Evolutionary conservation across 2,329 filamentous ascomycete species (phyloP).

Genomic region (Malbranchea cinnamomea): DNA sequence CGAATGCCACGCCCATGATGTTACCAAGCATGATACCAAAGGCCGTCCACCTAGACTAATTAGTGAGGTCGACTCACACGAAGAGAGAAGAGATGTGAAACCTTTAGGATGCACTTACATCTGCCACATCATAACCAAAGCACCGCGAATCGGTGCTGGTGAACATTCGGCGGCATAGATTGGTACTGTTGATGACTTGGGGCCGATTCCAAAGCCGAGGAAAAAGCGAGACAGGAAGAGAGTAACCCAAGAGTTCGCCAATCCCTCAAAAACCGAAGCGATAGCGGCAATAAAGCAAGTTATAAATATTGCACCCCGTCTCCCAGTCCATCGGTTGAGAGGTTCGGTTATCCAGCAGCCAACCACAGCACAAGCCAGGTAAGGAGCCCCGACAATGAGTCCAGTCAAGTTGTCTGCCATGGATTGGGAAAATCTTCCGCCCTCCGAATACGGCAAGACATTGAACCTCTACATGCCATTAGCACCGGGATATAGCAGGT

Average conservation of each 20-base stretch:
- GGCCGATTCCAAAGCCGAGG: slow-evolving; percentile 28
- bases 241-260: slow-evolving; percentile 29
- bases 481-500: background rate
- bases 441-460: slow-evolving; percentile 5
- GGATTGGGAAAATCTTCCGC: slow-evolving; percentile 12
- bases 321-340: slow-evolving; percentile 29
- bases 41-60: slow-evolving; percentile 20
- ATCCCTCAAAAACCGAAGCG: slow-evolving; percentile 29
- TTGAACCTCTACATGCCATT: slow-evolving; percentile 6
- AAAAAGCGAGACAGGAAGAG: slow-evolving; percentile 29
- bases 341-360: slow-evolving; percentile 36
- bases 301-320: slow-evolving; percentile 32
- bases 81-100: slow-evolving; percentile 7
- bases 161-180: slow-evolving; percentile 35
- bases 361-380: slow-evolving; percentile 29
- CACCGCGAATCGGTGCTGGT: slow-evolving; percentile 35
- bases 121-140: slow-evolving; percentile 39
- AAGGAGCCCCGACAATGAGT: slow-evolving; percentile 31
- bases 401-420: slow-evolving; percentile 25
- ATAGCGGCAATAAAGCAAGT: slow-evolving; percentile 27
- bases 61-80: background rate
- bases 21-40: slow-evolving; percentile 35
- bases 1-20: slow-evolving; percentile 35
- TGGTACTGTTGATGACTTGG: slow-evolving; percentile 31
- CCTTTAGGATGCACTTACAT: slow-evolving; percentile 29